A percentile compares a stretch with the other conserved stretches of the same genome.
Conservation (phyloP, 306 rosid genomes). For the Trichosanthes cucumerina region DNA sequence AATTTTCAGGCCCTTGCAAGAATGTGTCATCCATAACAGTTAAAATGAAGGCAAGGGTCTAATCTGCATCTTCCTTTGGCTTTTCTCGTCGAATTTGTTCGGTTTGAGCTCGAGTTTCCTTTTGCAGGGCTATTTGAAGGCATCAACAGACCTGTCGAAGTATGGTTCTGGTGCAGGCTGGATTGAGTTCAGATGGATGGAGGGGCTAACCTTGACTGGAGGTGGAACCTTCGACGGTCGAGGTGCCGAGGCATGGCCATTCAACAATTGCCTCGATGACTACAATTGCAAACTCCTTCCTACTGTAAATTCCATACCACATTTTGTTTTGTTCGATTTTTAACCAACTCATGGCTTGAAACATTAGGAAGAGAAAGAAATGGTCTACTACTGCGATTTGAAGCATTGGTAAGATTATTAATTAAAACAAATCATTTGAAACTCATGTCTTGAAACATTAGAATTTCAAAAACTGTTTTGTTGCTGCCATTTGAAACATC, state of each 20-base stretch:
- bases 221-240: constrained; percentile 43
- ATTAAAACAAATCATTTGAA: not conserved
- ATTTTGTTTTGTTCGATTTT: not conserved
- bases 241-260: constrained; percentile 44
- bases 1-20: constrained; percentile 30
- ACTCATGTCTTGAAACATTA: not conserved
- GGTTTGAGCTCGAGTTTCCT: not conserved
- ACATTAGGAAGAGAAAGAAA: not conserved
- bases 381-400: not conserved
- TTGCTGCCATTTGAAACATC: not conserved
- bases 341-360: not conserved
- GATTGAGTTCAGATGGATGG: constrained; percentile 26
- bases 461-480: not conserved
- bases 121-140: constrained; percentile 40
- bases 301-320: constrained; percentile 18
- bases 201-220: constrained; percentile 37
- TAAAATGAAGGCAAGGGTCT: constrained; percentile 27
- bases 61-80: not conserved
- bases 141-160: constrained; percentile 27
- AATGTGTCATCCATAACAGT: constrained; percentile 25
- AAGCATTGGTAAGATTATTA: not conserved
- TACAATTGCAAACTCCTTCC: constrained; percentile 41
- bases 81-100: not conserved
- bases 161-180: constrained; percentile 29
- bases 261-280: constrained; percentile 28